Base-by-base conservation (phyloP, 768 basidiomycete genomes). In the Suillus discolor region DNA sequence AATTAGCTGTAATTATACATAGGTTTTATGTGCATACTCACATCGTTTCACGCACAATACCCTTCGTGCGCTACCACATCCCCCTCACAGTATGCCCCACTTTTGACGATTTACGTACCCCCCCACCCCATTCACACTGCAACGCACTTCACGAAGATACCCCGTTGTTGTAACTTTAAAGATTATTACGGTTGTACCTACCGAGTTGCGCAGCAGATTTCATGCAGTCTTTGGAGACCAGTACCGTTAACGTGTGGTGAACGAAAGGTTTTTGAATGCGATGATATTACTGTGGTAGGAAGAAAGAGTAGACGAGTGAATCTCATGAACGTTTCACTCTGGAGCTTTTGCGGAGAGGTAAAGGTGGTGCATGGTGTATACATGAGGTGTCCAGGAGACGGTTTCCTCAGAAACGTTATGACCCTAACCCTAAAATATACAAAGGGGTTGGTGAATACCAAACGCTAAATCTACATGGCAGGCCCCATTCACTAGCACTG, bases 1-100 rank as follows among this genome's bases (percentile, higher is more conserved):
- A 66, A 78, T 77, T 78, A 77, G 71, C 61, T 77, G 73, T 77
- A 72, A 72, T 78, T 68, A 72, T 77, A 72, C 54, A 13, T 55
- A 34, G 11, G 54, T 66, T 44, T 70, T 61, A 60, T 76, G 76
- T 77, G 63, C 66, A 75, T 75, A 73, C 76, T 70, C 71, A 70
- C 68, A 31, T 76, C 60, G 20, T 44, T 42, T 11, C n/a, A 66
- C 69, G 71, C 66, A 66, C 59, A 61, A 53, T 61, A 45, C 62
- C 47, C 53, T 41, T 38, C 69, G 69, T 71, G 74, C 75, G 71
- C 65, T 61, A 72, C 75, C 73, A 61, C 54, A 8, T 11, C 62
- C 31, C 62, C 66, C 44, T 54, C 59, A 63, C 51, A 31, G 31
- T 77, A 75, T 71, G 74, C 59, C 31, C 66, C 66, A 61, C 65